Percentiles rank a stretch among this genome's conserved stretches.
Conservation (phyloP, 768 basidiomycete species). For the Tulasnella sp. region DNA sequence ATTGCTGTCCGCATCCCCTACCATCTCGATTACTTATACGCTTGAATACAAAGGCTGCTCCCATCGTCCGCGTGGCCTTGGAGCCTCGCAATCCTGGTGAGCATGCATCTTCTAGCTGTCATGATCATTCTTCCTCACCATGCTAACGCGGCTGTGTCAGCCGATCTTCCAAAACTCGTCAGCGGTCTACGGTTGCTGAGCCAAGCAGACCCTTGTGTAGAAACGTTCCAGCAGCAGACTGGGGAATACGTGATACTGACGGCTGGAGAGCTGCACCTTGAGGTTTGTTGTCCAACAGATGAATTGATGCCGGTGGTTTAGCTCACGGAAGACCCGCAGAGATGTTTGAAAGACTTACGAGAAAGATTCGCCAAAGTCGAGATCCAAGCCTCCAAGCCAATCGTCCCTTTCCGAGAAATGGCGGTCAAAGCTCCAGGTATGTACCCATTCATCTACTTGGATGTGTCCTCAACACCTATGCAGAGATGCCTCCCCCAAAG, state of each 20-base stretch:
- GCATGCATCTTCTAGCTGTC: constrained; percentile 21
- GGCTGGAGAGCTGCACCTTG: constrained; percentile 90
- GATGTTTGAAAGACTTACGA: constrained; percentile 90
- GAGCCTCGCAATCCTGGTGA: constrained; percentile 57
- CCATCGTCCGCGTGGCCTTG: constrained; percentile 90
- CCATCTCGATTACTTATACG: neutral
- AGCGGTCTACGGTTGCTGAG: constrained; percentile 77
- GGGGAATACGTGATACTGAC: constrained; percentile 96
- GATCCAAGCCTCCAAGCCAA: constrained; percentile 87
- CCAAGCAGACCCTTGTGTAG: constrained; percentile 94
- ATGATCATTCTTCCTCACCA: neutral
- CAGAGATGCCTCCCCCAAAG: constrained; percentile 84
- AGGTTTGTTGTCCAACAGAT: constrained; percentile 38
- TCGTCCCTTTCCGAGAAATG: constrained; percentile 96
- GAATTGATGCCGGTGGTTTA: neutral
- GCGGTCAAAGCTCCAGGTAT: constrained; percentile 67
- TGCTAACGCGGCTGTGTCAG: constrained; percentile 18
- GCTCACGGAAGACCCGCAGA: constrained; percentile 33
- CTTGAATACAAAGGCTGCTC: constrained; percentile 43
- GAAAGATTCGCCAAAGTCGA: constrained; percentile 90
- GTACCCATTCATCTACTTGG: constrained; percentile 4
- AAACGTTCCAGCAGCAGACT: constrained; percentile 92
- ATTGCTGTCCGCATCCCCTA: constrained; percentile 20
- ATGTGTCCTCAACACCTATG: neutral
- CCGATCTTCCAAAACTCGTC: constrained; percentile 82